Evolutionary conservation across 2,329 filamentous ascomycete genomes (phyloP).

Genomic region (Hypoxylon sp.): DNA sequence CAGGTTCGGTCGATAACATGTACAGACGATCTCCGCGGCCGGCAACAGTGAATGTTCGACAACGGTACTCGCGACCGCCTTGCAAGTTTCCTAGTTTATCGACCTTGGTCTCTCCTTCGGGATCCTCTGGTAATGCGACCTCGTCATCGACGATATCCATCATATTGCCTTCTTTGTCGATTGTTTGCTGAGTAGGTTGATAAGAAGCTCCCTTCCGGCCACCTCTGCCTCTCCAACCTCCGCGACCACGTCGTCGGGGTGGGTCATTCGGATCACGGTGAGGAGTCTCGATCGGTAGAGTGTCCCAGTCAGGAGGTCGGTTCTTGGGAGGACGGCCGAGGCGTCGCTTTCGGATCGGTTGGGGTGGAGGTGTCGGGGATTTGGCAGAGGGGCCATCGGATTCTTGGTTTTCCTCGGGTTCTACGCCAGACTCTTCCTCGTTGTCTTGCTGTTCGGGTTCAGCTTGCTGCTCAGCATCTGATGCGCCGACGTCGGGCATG

Average conservation of each 20-base stretch:
- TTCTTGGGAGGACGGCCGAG: slow-evolving; percentile 91
- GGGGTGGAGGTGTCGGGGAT: slow-evolving; percentile 70
- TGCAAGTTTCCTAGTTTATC: slow-evolving; percentile 88
- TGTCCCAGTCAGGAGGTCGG: slow-evolving; percentile 83
- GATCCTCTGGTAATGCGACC: slow-evolving; percentile 87
- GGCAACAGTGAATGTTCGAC: slow-evolving; percentile 92
- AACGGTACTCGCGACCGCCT: slow-evolving; percentile 91
- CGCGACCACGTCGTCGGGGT: slow-evolving; percentile 75
- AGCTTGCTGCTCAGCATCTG: slow-evolving; percentile 50
- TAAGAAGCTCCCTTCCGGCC: slow-evolving; percentile 77
- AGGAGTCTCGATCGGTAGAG: slow-evolving; percentile 68
- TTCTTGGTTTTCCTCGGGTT: slow-evolving; percentile 54
- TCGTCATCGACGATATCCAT: slow-evolving; percentile 94
- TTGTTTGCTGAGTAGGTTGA: slow-evolving; percentile 84
- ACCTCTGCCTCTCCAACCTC: slow-evolving; percentile 78
- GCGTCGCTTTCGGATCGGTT: slow-evolving; percentile 79
- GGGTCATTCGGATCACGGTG: slow-evolving; percentile 68
- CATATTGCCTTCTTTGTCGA: slow-evolving; percentile 94
- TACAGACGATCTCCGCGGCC: slow-evolving; percentile 89
- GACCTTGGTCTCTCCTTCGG: slow-evolving; percentile 92
- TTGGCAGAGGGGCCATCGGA: slow-evolving; percentile 61
- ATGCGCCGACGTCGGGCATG: slow-evolving; percentile 62
- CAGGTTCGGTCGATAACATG: slow-evolving; percentile 98
- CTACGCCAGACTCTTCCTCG: slow-evolving; percentile 57
- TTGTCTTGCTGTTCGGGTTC: slow-evolving; percentile 59